Percentiles rank a stretch among this genome's conserved stretches.
Conservation (phyloP, 2,329 filamentous ascomycete species). For the Pseudogymnoascus sp. region DNA sequence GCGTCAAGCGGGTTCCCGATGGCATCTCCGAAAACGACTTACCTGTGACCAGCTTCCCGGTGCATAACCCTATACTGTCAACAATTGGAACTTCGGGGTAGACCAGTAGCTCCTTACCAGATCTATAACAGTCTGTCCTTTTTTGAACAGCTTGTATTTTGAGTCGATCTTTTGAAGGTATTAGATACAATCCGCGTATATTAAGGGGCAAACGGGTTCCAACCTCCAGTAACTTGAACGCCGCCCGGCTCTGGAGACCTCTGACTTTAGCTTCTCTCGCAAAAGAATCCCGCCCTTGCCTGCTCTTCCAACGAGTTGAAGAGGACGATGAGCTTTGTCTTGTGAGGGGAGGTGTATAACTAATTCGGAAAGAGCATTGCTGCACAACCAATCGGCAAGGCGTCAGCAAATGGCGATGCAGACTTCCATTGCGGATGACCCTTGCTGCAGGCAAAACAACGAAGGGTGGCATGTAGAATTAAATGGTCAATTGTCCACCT, state of each 20-base stretch:
- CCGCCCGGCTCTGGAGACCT: conserved; percentile 80
- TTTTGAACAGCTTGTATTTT: conserved; percentile 70
- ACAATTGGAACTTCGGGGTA: conserved; percentile 1
- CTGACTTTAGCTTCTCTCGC: conserved; percentile 69
- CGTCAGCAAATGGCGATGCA: not conserved
- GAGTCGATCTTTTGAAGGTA: conserved; percentile 60
- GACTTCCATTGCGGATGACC: not conserved
- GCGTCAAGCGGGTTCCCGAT: not conserved
- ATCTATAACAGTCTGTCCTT: conserved; percentile 81
- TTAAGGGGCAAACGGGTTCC: conserved; percentile 1
- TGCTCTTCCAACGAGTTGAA: conserved; percentile 72
- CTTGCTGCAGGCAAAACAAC: conserved; percentile 3
- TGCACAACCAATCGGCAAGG: not conserved
- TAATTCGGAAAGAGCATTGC: not conserved
- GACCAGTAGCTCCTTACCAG: conserved; percentile 51
- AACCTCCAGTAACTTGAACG: conserved; percentile 87
- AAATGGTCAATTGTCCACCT: conserved; percentile 1
- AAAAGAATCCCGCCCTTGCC: conserved; percentile 68
- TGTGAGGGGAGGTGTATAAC: not conserved
- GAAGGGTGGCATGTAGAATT: conserved; percentile 8
- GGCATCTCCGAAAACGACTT: conserved; percentile 18
- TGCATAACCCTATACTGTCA: conserved; percentile 58
- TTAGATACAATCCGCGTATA: not conserved
- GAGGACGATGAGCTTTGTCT: conserved; percentile 39
- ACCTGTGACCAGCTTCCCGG: conserved; percentile 67